A percentile compares a stretch with the other conserved stretches of the same genome.
These are phyloP conservation scores for Ambrosiella cleistominuta DNA, from an alignment of 2,329 filamentous ascomycete species.

Conservation along the genomic window DNA sequence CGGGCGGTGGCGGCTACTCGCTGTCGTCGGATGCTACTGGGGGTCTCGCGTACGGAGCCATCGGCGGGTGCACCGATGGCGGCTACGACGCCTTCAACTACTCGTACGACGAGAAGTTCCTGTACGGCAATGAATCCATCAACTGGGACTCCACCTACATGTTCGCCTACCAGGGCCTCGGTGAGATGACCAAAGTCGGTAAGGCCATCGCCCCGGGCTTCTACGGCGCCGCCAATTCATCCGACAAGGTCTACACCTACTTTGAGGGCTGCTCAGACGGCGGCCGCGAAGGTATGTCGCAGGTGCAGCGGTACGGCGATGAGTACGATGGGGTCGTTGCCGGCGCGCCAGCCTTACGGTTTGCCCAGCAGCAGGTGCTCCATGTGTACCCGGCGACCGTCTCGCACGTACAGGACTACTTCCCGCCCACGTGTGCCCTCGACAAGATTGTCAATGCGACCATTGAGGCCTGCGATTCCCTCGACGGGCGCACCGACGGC, in stretches of 20 bases:
- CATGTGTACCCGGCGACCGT: conserved; percentile 20
- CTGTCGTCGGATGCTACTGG: conserved; percentile 5
- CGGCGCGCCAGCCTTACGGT: conserved; percentile 20
- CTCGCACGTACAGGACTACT: conserved; percentile 17
- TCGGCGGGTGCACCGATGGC: conserved; percentile 16
- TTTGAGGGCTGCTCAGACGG: conserved; percentile 42
- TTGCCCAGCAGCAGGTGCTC: conserved; percentile 5
- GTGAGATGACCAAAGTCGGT: conserved; percentile 30
- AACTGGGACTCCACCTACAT: conserved; percentile 18
- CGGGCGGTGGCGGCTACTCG: conserved; percentile 14
- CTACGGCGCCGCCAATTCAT: conserved; percentile 23
- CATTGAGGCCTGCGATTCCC: conserved; percentile 28
- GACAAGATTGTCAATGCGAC: conserved; percentile 24
- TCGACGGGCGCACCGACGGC: conserved; percentile 29
- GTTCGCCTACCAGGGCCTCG: conserved; percentile 21
- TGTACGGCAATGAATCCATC: conserved; percentile 8
- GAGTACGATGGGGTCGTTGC: conserved; percentile 42
- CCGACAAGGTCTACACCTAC: conserved; percentile 27
- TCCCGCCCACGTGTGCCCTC: conserved; percentile 25
- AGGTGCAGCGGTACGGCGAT: conserved; percentile 33
- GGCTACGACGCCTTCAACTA: conserved; percentile 14
- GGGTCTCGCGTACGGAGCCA: conserved; percentile 13
- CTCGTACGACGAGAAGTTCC: conserved; percentile 3
- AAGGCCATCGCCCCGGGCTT: conserved; percentile 31
- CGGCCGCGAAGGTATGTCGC: conserved; percentile 38